phyloP scores from a whole-genome alignment of 495 filamentous ascomycete genomes.

The Penicillium coprophilum region DNA sequence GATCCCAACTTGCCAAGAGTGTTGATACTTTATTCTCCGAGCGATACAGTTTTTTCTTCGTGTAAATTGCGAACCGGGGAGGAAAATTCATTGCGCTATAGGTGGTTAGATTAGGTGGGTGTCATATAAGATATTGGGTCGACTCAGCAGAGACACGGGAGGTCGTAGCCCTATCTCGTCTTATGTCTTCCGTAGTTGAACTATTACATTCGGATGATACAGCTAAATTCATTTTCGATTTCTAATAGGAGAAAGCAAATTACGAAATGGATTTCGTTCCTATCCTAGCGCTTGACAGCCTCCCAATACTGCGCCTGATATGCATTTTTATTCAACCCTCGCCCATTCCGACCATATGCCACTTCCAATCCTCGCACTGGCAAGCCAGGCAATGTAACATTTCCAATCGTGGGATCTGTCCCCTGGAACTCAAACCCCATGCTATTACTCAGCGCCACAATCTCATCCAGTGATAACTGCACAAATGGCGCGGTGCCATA shows the following conservation, averaged over 20 bases:
- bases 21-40: not conserved
- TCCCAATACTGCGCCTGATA: conserved; percentile 29
- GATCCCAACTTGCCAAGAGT: not conserved
- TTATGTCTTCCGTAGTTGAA: not conserved
- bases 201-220: not conserved
- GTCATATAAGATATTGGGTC: not conserved
- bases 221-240: too few relatives aligned
- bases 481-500: conserved; percentile 28
- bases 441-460: conserved; percentile 15
- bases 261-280: not conserved
- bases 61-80: not conserved
- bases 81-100: not conserved
- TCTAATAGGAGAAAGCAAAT: not conserved
- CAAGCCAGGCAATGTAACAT: conserved; percentile 7
- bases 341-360: conserved; percentile 22
- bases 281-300: conserved; percentile 9
- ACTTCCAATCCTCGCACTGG: conserved; percentile 20
- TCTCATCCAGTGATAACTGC: conserved; percentile 28
- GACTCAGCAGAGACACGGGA: not conserved
- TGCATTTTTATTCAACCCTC: conserved; percentile 29
- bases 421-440: conserved; percentile 24
- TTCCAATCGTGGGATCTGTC: conserved; percentile 12
- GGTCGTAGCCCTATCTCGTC: not conserved
- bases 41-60: not conserved
- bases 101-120: not conserved